Base-by-base conservation (phyloP, 768 basidiomycete genomes). In the Rhodosporidiobolus sp. region DNA sequence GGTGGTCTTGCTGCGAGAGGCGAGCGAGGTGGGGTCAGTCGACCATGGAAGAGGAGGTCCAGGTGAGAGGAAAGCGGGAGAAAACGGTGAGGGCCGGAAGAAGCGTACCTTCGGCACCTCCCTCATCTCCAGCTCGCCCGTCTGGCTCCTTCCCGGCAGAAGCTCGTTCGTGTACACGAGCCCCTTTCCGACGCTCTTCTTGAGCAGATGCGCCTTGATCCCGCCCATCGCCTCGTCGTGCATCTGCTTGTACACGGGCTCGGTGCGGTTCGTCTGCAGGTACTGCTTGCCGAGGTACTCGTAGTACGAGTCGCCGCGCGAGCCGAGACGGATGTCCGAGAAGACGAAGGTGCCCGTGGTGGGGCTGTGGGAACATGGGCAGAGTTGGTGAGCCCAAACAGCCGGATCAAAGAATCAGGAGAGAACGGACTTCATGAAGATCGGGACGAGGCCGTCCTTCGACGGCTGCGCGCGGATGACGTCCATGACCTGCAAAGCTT, bases 261-360 rank as follows among this genome's bases (percentile, higher is more conserved):
- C 93, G 20, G 88, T 87, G 46, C 82, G 78, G 82, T 56, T 70
- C 50, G 92, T 93, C 80, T 92, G 91, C 2, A 94, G 80, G 78
- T 87, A 92, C 80, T 92, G 90, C 79, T 91, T 91, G 63, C 87
- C 80, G 59, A 65, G 50, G 46, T 65, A 79, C 57, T 94, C 94
- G 79, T 96, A 98, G 82, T 88, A 97, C 4, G 91, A 93, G 80
- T 98, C 94, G 43, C 89, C 94, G 54, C 93, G 85, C 46, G 93
- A 93, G 35, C 94, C 94, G 30, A 98, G 86, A 20, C 94, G 88
- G 73, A 98, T 90, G 26, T 89, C 86, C 20, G 90, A 88, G 34
- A 86, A 82, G 28, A 87, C 81, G 73, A 87, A 89, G 64, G 81
- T 82, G 28, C 88, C 88, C 55, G 79, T 82, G 43, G 82, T 65